Evolutionary conservation across 495 filamentous ascomycete species (phyloP).

Genomic region (Schizothecium vesticola): DNA sequence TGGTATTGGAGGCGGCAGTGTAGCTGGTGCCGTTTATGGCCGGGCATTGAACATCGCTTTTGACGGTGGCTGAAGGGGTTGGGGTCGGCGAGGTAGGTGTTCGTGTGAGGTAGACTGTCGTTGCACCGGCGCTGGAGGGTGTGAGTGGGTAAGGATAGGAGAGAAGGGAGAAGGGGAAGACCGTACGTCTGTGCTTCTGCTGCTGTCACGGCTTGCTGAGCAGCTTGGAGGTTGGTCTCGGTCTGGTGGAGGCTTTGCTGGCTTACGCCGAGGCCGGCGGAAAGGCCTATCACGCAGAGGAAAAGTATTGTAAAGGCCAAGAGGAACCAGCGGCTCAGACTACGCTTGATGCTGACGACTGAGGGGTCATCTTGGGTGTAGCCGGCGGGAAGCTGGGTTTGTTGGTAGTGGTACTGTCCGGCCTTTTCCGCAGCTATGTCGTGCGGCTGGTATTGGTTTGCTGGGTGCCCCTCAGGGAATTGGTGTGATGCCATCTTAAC

Average conservation of each 20-base stretch:
- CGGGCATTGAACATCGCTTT: slow-evolving; percentile 20
- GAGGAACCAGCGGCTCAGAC: slow-evolving; percentile 12
- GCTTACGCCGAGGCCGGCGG: slow-evolving; percentile 27
- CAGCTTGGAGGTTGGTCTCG: slow-evolving; percentile 12
- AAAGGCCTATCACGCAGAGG: slow-evolving; percentile 22
- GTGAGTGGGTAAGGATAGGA: not conserved
- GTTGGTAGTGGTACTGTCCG: not conserved
- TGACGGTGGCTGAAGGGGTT: slow-evolving; percentile 7
- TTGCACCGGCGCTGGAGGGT: slow-evolving; percentile 1
- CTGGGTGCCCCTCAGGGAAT: too few relatives aligned
- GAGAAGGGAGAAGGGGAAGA: not conserved
- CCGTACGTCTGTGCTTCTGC: not conserved
- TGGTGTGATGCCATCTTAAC: too few relatives aligned
- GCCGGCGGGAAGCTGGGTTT: not conserved
- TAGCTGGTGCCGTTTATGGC: slow-evolving; percentile 32
- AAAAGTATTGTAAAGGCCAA: slow-evolving; percentile 10
- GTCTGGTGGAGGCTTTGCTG: slow-evolving; percentile 19
- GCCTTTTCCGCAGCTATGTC: not conserved
- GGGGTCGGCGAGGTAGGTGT: not conserved
- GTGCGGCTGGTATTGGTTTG: not conserved
- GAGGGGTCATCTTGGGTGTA: not conserved
- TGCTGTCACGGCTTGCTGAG: slow-evolving; percentile 12
- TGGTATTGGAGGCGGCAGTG: slow-evolving; percentile 12
- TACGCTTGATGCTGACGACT: slow-evolving; percentile 15
- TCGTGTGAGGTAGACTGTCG: not conserved